Base-by-base conservation (phyloP, 2,329 filamentous ascomycete genomes). In the Arthrobotrys pseudoclavata region DNA sequence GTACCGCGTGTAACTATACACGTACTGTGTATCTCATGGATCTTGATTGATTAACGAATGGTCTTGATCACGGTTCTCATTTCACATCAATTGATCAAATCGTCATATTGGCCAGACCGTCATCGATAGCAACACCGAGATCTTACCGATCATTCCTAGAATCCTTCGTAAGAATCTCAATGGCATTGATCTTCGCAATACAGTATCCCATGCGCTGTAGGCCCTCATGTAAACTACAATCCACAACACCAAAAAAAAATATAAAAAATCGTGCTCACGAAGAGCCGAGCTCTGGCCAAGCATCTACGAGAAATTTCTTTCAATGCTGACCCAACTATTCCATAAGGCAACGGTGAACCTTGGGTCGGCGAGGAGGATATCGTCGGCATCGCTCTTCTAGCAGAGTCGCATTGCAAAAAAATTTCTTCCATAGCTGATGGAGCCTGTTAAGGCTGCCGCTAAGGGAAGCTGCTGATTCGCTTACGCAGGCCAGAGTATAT, bases 281-380 rank as follows among this genome's bases (percentile, higher is more conserved):
- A 9, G 26, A 34, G 31, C 61, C 63, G 67, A 52, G 29, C 55
- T 70, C 45, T n/a, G 29, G 68, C 68, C 67, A 53, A 70, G 55
- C 24, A 53, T 37, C 29, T 45, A 24, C 34, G 15, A 70, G 47
- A 70, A 70, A 53, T 53, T 42, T 52, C 50, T 70, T 20, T 45
- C 42, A 29, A 31, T 12, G 24, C 60, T 52, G 55, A 45, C 52
- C 52, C 64, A 18, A 15, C 24, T 9, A 24, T 22, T 9, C 48
- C 26, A 34, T 64, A 76, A 61, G 71, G 64, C 71, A 48, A 52
- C 42, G 20, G 40, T 60, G 67, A 70, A 70, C 72, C 72, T 76
- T 76, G 71, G 71, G 64, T 76, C 72, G 72, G 60, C 67, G 72
- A 70, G 20, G 57, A 76, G 72, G 72, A 70, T 76, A 76, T 70